Evolutionary conservation across 1,284 basidiomycete genomes (phyloP).

Genomic region (Puccinia triticina): DNA sequence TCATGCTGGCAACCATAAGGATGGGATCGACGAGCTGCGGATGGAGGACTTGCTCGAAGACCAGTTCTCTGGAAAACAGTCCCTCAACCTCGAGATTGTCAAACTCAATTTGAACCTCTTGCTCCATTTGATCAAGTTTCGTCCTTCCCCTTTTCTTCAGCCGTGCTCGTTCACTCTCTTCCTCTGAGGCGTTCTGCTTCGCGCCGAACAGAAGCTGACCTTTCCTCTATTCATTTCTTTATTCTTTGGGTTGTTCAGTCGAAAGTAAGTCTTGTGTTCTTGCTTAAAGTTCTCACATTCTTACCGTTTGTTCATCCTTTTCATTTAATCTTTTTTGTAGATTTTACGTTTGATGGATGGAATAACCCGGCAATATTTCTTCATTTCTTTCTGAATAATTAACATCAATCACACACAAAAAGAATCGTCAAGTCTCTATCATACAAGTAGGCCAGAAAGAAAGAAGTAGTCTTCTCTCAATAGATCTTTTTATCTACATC

Average conservation of each 20-base stretch:
- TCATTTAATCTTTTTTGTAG: background rate
- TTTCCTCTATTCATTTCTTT: too few species aligned
- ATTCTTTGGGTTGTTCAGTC: background rate
- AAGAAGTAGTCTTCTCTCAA: background rate
- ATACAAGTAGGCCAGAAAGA: too few species aligned
- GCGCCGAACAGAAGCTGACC: background rate
- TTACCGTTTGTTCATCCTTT: background rate
- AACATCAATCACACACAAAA: too few species aligned
- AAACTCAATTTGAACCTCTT: conserved; percentile 52
- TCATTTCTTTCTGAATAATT: background rate
- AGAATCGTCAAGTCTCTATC: too few species aligned
- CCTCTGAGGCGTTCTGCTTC: background rate
- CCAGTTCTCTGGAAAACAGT: conserved; percentile 52
- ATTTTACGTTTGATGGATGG: conserved; percentile 23
- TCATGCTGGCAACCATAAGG: conserved; percentile 59
- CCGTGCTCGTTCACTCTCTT: background rate
- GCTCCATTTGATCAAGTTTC: conserved; percentile 60
- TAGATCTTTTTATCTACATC: background rate
- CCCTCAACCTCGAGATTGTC: conserved; percentile 32
- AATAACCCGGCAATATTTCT: background rate
- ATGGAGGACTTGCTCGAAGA: conserved; percentile 62
- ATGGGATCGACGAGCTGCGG: conserved; percentile 56
- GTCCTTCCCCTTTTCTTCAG: conserved; percentile 57
- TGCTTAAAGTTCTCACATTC: background rate
- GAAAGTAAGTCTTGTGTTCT: background rate